Evolutionary conservation across 805 yeast species (phyloP).

Genomic region (Osmozyma mogii): DNA sequence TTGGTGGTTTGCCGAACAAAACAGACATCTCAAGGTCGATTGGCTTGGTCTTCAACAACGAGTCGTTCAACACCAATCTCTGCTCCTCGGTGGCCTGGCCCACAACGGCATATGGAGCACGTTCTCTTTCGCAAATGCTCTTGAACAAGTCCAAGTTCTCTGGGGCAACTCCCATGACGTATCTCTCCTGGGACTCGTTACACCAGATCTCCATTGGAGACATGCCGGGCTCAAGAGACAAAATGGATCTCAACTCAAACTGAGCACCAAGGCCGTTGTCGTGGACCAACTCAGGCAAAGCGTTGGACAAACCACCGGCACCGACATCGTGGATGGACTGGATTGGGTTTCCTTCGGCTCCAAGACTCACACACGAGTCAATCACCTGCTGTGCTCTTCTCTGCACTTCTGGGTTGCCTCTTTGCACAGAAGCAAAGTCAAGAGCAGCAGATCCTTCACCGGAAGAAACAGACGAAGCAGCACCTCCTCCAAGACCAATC

Average conservation of each 20-base stretch:
- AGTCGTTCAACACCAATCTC: constrained; percentile 74
- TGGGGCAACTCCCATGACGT: constrained; percentile 85
- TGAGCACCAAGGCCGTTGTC: constrained; percentile 93
- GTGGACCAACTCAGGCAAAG: constrained; percentile 94
- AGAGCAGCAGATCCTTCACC: constrained; percentile 95
- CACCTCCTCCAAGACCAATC: constrained; percentile 99
- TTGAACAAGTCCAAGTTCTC: constrained; percentile 65
- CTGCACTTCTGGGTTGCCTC: constrained; percentile 99
- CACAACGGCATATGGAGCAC: constrained; percentile 93
- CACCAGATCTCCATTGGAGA: constrained; percentile 99
- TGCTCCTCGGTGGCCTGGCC: constrained; percentile 89
- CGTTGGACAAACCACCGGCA: constrained; percentile 98
- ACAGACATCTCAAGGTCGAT: constrained; percentile 94
- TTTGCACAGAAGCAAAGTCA: constrained; percentile 97
- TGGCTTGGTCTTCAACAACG: constrained; percentile 70
- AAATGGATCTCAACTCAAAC: constrained; percentile 84
- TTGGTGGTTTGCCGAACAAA: constrained; percentile 95
- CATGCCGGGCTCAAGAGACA: constrained; percentile 94
- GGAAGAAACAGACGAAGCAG: constrained; percentile 94
- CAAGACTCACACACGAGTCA: constrained; percentile 84
- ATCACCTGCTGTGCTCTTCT: constrained; percentile 98
- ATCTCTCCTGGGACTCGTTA: constrained; percentile 98
- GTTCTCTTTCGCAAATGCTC: constrained; percentile 84
- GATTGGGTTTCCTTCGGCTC: constrained; percentile 59
- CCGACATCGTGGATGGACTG: constrained; percentile 98